phyloP scores from a whole-genome alignment of 352 stramenopile species.

The Elongisporangium prolatum region DNA sequence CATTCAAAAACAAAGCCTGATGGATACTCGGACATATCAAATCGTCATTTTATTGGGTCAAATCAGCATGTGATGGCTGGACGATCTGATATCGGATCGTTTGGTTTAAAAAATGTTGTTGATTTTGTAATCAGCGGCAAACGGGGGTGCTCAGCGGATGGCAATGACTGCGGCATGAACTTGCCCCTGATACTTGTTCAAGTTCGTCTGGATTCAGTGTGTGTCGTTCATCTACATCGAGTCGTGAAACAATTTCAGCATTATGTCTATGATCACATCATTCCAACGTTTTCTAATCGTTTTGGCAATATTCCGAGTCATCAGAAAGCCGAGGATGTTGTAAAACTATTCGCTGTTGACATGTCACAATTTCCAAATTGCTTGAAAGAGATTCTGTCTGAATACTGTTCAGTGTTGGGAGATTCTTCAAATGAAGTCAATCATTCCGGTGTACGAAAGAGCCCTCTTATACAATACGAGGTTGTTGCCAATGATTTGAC shows the following conservation, averaged over 20 bases:
- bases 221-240: conserved; percentile 77
- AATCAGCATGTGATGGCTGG: conserved; percentile 39
- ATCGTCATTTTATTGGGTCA: conserved; percentile 69
- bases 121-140: conserved; percentile 43
- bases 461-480: conserved; percentile 39
- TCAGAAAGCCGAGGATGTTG: conserved; percentile 25
- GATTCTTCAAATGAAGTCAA: neutral
- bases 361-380: conserved; percentile 28
- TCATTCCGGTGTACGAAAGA: neutral
- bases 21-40: conserved; percentile 33
- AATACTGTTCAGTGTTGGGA: neutral
- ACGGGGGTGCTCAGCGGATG: conserved; percentile 3
- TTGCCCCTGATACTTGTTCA: conserved; percentile 18
- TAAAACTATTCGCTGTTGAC: conserved; percentile 29
- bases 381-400: conserved; percentile 23
- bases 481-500: conserved; percentile 76
- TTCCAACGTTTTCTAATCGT: conserved; percentile 17
- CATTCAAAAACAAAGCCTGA: conserved; percentile 28
- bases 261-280: conserved; percentile 60
- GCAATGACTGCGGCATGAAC: conserved; percentile 2
- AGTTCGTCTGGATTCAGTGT: conserved; percentile 74
- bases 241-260: conserved; percentile 86
- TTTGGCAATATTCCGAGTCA: conserved; percentile 23
- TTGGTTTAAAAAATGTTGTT: conserved; percentile 62
- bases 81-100: conserved; percentile 30